Base-by-base conservation (phyloP, 257 asterid species). In the Salvia rosmarinus region DNA sequence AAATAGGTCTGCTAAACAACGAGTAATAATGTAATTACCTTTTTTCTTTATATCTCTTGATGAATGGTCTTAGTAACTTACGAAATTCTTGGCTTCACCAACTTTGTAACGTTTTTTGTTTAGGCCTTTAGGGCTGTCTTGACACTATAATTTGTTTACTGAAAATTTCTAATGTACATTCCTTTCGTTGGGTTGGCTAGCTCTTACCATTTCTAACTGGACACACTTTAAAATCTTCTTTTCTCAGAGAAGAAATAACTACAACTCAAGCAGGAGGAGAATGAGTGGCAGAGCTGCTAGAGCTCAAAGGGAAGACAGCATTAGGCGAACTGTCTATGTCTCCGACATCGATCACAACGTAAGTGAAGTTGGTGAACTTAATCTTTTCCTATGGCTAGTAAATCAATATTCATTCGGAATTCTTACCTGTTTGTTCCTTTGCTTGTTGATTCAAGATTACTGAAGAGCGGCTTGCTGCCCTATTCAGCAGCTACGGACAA, bases 251-350 rank as follows among this genome's bases (percentile, higher is more conserved):
- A 86, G 82, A 80, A 83, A 81, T 64, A 85, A 77, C 82, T 75
- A 79, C 74, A 81, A 72, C 74, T 85, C 82, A 63, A 87, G 85
- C 68, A 83, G 79, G 79, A 90, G 76, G 75, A 82, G 89, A 79
- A 78, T 82, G 82, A 83, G 80, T 65, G 89, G 89, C 68, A 80
- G 95, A 84, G 79, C 92, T 76, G 84, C 74, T 72, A 85, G 82
- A 81, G 95, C 90, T 82, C 95, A 89, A 81, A 87, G 95, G 80
- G 97, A 91, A 74, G 91, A 89, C 80, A 89, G 90, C 72, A 84
- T 91, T 52, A 84, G 92, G 82, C 85, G 97, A 74, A 91, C 97
- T 61, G 94, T 91, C 62, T 91, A 91, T 78, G 97, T 91, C 56
- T 84, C 96, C 16, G 97, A 89, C 78, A 83, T 91, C 61, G 92